phyloP scores from a whole-genome alignment of 805 yeast genomes.

The Candida ortonii region DNA sequence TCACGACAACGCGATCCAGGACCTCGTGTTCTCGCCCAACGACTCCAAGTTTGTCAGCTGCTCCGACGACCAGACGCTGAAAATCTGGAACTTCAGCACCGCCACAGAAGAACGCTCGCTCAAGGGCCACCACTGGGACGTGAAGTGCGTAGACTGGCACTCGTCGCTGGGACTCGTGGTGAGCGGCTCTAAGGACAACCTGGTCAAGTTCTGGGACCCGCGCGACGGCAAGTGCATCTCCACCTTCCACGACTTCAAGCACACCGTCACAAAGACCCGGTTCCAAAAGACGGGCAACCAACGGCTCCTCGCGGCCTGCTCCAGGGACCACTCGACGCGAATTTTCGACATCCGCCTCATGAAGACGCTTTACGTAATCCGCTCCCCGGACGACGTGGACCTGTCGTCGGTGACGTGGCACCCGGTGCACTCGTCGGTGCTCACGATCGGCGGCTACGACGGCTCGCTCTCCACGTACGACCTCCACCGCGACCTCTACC shows the following conservation, averaged over 20 bases:
- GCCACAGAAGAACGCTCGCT: slow-evolving; percentile 78
- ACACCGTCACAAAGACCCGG: slow-evolving; percentile 80
- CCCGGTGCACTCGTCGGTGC: slow-evolving; percentile 75
- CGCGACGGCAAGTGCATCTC: slow-evolving; percentile 69
- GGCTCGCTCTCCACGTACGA: slow-evolving; percentile 81
- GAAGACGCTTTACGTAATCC: slow-evolving; percentile 69
- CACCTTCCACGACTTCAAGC: slow-evolving; percentile 88
- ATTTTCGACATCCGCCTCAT: slow-evolving; percentile 84
- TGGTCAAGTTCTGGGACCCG: slow-evolving; percentile 96
- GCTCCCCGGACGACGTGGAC: slow-evolving; percentile 75
- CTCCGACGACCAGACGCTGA: slow-evolving; percentile 86
- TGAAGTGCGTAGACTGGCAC: slow-evolving; percentile 97
- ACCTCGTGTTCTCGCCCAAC: slow-evolving; percentile 83
- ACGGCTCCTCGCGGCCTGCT: slow-evolving; percentile 74
- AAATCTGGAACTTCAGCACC: slow-evolving; percentile 92
- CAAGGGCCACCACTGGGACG: slow-evolving; percentile 98
- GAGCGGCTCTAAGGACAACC: slow-evolving; percentile 92
- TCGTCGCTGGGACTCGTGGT: slow-evolving; percentile 81
- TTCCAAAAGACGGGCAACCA: slow-evolving; percentile 75
- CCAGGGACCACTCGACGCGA: slow-evolving; percentile 85
- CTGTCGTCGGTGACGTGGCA: slow-evolving; percentile 89
- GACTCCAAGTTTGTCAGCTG: slow-evolving; percentile 92
- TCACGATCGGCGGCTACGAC: slow-evolving; percentile 85
- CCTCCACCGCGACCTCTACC: slow-evolving; percentile 51
- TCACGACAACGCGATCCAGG: slow-evolving; percentile 81